Conservation (phyloP, 108 stramenopile species). For the Pseudonitzschia delicatissima region DNA sequence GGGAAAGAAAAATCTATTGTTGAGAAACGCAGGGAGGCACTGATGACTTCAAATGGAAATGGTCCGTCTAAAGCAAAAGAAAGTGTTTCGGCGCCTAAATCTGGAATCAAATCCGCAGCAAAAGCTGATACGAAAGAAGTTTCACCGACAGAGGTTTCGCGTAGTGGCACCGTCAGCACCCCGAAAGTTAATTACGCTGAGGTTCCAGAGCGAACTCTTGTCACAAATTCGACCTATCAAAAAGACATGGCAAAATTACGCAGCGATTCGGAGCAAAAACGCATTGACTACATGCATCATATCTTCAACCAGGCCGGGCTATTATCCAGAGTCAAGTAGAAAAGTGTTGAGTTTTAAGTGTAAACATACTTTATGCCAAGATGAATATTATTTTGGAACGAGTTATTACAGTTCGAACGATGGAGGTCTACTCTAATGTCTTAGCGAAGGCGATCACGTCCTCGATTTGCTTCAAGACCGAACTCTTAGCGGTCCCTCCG, state of each 20-base stretch:
- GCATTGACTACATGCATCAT: slow-evolving; percentile 9
- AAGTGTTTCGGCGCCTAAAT: neutral
- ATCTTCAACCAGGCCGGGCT: slow-evolving; percentile 13
- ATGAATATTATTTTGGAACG: neutral
- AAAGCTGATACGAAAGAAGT: too few species aligned
- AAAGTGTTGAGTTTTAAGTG: too few species aligned
- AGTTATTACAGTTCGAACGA: too few species aligned
- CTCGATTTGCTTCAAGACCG: slow-evolving; percentile 80
- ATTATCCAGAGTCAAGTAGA: slow-evolving; percentile 1
- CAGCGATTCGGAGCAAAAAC: slow-evolving; percentile 7
- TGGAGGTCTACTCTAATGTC: slow-evolving; percentile 26
- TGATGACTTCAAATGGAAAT: neutral
- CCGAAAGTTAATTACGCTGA: neutral
- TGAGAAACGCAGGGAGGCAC: neutral
- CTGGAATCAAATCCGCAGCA: neutral
- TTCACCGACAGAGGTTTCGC: neutral
- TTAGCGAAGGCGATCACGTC: slow-evolving; percentile 65
- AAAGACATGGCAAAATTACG: slow-evolving; percentile 3
- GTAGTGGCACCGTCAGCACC: neutral
- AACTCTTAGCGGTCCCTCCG: slow-evolving; percentile 77
- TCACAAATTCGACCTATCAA: neutral
- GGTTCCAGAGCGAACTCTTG: neutral
- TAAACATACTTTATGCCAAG: too few species aligned
- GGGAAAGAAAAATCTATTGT: neutral
- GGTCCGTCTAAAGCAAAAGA: neutral